Conservation (phyloP, 2,329 filamentous ascomycete genomes). For the Canariomyces notabilis region DNA sequence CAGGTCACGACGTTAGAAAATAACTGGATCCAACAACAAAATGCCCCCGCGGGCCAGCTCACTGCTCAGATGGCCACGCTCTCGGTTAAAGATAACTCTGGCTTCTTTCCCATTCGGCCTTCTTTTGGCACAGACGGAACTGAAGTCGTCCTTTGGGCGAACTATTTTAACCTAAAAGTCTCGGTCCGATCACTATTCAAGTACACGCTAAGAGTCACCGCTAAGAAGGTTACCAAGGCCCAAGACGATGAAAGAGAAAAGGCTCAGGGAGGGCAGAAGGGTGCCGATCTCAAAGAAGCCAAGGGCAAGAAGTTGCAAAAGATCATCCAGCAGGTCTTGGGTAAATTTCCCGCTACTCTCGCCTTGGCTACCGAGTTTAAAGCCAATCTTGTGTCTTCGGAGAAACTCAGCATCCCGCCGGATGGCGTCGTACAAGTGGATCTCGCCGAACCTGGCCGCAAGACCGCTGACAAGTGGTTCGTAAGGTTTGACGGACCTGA, state of each 20-base stretch:
- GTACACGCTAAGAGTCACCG: constrained; percentile 40
- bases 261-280: background rate
- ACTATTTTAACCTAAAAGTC: constrained; percentile 46
- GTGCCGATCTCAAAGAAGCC: constrained; percentile 6
- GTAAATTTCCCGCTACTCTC: constrained; percentile 30
- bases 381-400: constrained; percentile 39
- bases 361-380: constrained; percentile 48
- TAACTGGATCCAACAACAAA: constrained; percentile 24
- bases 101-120: constrained; percentile 43
- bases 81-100: constrained; percentile 19
- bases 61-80: constrained; percentile 35
- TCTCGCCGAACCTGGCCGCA: constrained; percentile 32
- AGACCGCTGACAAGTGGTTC: constrained; percentile 31
- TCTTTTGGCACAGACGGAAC: constrained; percentile 43
- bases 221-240: constrained; percentile 7
- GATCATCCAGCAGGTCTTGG: constrained; percentile 37
- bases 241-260: constrained; percentile 12
- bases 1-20: constrained; percentile 27
- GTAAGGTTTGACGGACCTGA: constrained; percentile 40
- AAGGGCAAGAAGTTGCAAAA: constrained; percentile 36
- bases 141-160: constrained; percentile 45
- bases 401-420: constrained; percentile 34
- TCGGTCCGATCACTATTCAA: constrained; percentile 35
- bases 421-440: constrained; percentile 32
- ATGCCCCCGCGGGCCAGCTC: constrained; percentile 26